phyloP scores from a whole-genome alignment of 371 early-diverging fungal genomes.

The Rhizomucor miehei region DNA sequence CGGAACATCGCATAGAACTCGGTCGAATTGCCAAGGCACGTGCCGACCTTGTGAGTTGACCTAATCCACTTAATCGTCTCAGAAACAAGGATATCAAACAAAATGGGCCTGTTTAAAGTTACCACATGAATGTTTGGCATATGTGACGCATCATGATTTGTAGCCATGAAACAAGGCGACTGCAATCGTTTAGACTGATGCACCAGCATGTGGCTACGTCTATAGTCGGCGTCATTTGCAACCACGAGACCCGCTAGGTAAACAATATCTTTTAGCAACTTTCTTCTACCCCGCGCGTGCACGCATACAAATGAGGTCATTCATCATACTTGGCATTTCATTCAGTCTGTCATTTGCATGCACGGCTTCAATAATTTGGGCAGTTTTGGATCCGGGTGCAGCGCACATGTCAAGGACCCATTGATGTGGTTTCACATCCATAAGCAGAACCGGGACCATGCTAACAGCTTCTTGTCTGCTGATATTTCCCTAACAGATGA shows the following conservation, averaged over 20 bases:
- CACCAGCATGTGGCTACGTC: conserved; percentile 92
- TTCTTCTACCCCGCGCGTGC: background rate
- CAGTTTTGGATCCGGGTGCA: conserved; percentile 90
- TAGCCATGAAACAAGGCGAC: conserved; percentile 90
- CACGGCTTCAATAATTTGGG: conserved; percentile 91
- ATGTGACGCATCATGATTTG: conserved; percentile 93
- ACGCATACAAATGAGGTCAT: too few relatives aligned
- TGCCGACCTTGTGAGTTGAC: conserved; percentile 8
- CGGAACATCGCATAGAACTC: conserved; percentile 98
- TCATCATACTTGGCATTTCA: conserved; percentile 56
- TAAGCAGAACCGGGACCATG: conserved; percentile 96
- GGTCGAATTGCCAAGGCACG: conserved; percentile 78
- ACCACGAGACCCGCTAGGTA: conserved; percentile 81
- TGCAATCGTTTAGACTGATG: conserved; percentile 93
- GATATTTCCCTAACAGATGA: conserved; percentile 93
- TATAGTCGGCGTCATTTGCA: conserved; percentile 96
- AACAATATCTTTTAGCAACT: background rate
- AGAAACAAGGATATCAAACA: background rate
- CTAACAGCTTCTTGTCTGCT: conserved; percentile 98
- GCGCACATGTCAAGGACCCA: conserved; percentile 91
- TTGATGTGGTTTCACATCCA: conserved; percentile 93
- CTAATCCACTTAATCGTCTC: background rate
- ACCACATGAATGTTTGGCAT: conserved; percentile 80
- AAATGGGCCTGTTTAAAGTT: background rate
- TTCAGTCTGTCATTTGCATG: conserved; percentile 66